Conservation (phyloP, 306 rosid species). For the Cucurbita moschata region DNA sequence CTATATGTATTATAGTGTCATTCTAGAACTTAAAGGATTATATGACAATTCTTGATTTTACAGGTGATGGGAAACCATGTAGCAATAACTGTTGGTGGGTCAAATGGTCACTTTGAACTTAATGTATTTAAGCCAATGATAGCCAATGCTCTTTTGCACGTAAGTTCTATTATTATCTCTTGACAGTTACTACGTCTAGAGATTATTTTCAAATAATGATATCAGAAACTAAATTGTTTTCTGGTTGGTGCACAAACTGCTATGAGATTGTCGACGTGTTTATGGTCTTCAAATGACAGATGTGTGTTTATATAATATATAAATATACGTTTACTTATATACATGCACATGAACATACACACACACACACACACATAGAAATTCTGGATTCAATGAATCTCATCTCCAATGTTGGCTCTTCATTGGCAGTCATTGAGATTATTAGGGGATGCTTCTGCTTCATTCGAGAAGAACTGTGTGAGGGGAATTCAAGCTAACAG, state of each 20-base stretch:
- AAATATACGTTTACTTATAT: too few relatives aligned
- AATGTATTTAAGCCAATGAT: conserved; percentile 95
- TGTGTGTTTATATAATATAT: too few relatives aligned
- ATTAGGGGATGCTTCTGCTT: conserved; percentile 85
- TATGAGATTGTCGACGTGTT: too few relatives aligned
- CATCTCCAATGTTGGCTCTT: conserved; percentile 2
- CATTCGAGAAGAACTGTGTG: conserved; percentile 93
- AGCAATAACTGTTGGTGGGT: conserved; percentile 85
- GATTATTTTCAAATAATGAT: not conserved
- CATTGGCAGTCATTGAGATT: conserved; percentile 70
- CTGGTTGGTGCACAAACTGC: too few relatives aligned
- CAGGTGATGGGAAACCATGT: conserved; percentile 98
- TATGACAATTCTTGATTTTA: not conserved
- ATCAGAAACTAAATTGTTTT: not conserved
- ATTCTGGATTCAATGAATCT: not conserved
- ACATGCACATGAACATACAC: too few relatives aligned
- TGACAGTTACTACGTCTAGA: not conserved
- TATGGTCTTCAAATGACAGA: too few relatives aligned
- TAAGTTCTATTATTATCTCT: conserved; percentile 24
- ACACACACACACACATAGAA: not conserved
- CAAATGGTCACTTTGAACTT: conserved; percentile 97
- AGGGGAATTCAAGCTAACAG: conserved; percentile 87
- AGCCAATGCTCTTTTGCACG: conserved; percentile 67
- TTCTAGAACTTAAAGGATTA: not conserved
- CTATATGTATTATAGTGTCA: not conserved